phyloP scores from a whole-genome alignment of 1,284 basidiomycete genomes.

The Ganoderma boninense region DNA sequence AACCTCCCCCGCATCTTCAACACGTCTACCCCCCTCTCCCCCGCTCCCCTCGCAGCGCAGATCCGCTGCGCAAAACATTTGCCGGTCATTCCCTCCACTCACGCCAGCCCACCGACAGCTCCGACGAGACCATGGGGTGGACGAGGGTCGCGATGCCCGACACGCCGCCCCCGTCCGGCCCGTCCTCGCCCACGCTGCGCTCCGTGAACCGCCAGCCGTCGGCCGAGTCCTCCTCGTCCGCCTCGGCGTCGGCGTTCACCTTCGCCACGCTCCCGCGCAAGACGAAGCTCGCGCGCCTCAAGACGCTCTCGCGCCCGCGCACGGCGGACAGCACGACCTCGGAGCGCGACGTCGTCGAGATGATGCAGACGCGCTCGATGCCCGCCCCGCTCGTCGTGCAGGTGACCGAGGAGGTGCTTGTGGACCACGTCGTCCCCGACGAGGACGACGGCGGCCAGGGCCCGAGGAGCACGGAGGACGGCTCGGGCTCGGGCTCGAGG shows the following conservation, averaged over 20 bases:
- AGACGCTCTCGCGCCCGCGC: constrained; percentile 13
- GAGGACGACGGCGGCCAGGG: not conserved
- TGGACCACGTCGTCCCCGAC: constrained; percentile 15
- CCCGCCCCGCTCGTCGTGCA: constrained; percentile 30
- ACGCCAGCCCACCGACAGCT: constrained; percentile 3
- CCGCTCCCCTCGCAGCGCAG: not conserved
- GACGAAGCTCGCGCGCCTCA: not conserved
- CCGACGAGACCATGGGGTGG: constrained; percentile 11
- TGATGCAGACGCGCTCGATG: constrained; percentile 29
- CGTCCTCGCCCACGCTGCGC: not conserved
- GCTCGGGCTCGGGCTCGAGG: not conserved
- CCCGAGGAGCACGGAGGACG: not conserved
- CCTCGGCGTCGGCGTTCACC: not conserved
- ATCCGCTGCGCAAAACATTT: not conserved
- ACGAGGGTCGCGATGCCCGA: constrained; percentile 2
- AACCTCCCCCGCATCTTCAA: not conserved
- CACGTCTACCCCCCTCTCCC: constrained; percentile 3
- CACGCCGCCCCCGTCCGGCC: not conserved
- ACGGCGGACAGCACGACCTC: constrained; percentile 4
- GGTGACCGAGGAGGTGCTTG: constrained; percentile 31
- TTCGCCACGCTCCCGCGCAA: constrained; percentile 7
- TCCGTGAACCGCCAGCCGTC: constrained; percentile 6
- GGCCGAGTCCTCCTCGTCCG: constrained; percentile 4
- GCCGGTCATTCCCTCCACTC: not conserved
- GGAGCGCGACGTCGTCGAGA: constrained; percentile 14